Conservation (phyloP, 2,329 filamentous ascomycete genomes). For the Diplodia intermedia region DNA sequence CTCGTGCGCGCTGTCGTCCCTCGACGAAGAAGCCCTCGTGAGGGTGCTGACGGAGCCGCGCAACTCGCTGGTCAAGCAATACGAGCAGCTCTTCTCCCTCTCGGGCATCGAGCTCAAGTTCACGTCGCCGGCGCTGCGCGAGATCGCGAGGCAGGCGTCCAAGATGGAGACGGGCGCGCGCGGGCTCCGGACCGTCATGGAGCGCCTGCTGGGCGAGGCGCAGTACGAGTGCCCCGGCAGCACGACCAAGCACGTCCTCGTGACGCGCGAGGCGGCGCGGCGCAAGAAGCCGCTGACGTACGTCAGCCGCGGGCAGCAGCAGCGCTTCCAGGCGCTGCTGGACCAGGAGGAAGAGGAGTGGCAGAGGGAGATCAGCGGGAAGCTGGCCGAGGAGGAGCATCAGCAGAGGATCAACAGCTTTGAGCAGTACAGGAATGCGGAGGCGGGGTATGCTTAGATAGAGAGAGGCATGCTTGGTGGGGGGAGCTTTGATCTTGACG, state of each 20-base stretch:
- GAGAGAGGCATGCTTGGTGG: neutral
- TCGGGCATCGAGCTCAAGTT: conserved; percentile 79
- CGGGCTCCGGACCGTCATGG: conserved; percentile 57
- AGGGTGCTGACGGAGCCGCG: conserved; percentile 91
- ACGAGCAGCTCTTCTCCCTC: conserved; percentile 84
- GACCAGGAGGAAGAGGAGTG: conserved; percentile 56
- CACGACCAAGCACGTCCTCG: conserved; percentile 54
- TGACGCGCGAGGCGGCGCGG: conserved; percentile 55
- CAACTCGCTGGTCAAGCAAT: conserved; percentile 87
- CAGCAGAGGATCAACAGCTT: conserved; percentile 10
- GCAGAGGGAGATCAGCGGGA: conserved; percentile 46
- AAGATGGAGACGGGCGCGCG: conserved; percentile 74
- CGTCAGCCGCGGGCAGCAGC: conserved; percentile 52
- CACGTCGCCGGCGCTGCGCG: conserved; percentile 79
- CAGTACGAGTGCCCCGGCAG: conserved; percentile 59
- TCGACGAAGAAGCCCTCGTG: conserved; percentile 72
- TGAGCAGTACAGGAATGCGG: conserved; percentile 25
- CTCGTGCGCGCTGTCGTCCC: conserved; percentile 80
- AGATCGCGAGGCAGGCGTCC: conserved; percentile 75
- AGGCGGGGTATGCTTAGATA: conserved; percentile 21
- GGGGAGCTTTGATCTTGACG: too few relatives aligned
- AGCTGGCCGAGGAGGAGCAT: conserved; percentile 16
- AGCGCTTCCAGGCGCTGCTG: conserved; percentile 49
- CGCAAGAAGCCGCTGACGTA: conserved; percentile 52
- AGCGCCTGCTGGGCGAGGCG: conserved; percentile 53